Conservation (phyloP, 106 monocot genomes). For the Vanilla planifolia region DNA sequence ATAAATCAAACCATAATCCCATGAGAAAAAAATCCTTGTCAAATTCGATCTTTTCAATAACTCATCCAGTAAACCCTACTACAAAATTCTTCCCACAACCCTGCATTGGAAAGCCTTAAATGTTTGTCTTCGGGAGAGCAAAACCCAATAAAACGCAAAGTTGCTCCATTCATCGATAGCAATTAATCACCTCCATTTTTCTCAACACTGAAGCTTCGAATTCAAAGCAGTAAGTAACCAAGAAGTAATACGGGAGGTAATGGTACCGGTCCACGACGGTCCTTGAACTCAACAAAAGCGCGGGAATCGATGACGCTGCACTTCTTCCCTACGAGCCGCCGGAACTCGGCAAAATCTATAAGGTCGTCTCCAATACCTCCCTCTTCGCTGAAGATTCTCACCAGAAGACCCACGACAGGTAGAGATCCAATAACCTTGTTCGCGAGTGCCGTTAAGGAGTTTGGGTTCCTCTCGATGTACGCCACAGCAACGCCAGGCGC, state of each 20-base stretch:
- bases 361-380: constrained; percentile 92
- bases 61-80: too few species aligned
- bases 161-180: too few species aligned
- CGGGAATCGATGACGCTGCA: constrained; percentile 68
- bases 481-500: constrained; percentile 14
- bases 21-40: too few species aligned
- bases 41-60: too few species aligned
- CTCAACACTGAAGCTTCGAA: not conserved
- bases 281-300: constrained; percentile 77
- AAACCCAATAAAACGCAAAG: too few species aligned
- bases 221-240: not conserved
- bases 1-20: too few species aligned
- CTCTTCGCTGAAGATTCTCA: constrained; percentile 83
- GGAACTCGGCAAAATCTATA: constrained; percentile 98
- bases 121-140: too few species aligned
- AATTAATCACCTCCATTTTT: too few species aligned
- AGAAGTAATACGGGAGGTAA: not conserved
- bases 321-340: constrained; percentile 77
- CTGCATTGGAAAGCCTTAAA: too few species aligned
- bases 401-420: constrained; percentile 82
- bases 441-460: constrained; percentile 47
- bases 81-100: too few species aligned
- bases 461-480: constrained; percentile 83
- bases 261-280: constrained; percentile 74
- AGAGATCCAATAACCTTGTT: constrained; percentile 72